These are phyloP conservation scores for Arabidopsis arenosa DNA, from an alignment of 345 rosid genomes.

Conservation along the genomic window DNA sequence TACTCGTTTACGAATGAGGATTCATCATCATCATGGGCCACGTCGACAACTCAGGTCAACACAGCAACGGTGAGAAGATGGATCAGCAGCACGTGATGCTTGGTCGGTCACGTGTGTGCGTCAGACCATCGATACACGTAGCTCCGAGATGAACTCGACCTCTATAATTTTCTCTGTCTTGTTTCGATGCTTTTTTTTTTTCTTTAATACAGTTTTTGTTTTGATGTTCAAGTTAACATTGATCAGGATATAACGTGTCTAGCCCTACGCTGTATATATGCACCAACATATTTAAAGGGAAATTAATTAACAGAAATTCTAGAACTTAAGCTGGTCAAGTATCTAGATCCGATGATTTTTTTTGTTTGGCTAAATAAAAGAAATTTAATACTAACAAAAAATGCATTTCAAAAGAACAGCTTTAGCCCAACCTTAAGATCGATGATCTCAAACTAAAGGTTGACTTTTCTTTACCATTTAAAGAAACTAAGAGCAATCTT, in stretches of 20 bases:
- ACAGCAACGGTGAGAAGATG: slow-evolving; percentile 32
- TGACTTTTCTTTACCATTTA: slow-evolving; percentile 16
- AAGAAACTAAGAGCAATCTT: slow-evolving; percentile 4
- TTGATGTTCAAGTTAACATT: slow-evolving; percentile 1
- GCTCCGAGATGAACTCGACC: slow-evolving; percentile 1
- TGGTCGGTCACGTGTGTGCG: slow-evolving; percentile 44
- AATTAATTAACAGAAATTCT: not conserved
- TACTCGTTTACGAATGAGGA: not conserved
- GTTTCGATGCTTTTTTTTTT: not conserved
- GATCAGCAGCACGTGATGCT: slow-evolving; percentile 42
- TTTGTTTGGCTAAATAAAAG: too few relatives aligned
- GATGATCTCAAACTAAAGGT: not conserved
- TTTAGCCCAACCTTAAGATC: too few relatives aligned
- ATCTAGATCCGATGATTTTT: too few relatives aligned
- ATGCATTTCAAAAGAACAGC: too few relatives aligned
- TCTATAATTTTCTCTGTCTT: not conserved
- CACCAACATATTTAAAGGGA: not conserved
- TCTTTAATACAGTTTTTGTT: not conserved
- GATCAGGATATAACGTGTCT: not conserved
- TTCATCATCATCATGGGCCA: slow-evolving; percentile 20
- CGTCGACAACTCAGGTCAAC: slow-evolving; percentile 15
- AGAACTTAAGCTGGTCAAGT: not conserved
- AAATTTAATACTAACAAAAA: too few relatives aligned
- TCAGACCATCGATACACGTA: slow-evolving; percentile 33
- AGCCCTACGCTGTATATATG: not conserved